Conservation (phyloP, 768 basidiomycete genomes). For the Termitomyces sp. region DNA sequence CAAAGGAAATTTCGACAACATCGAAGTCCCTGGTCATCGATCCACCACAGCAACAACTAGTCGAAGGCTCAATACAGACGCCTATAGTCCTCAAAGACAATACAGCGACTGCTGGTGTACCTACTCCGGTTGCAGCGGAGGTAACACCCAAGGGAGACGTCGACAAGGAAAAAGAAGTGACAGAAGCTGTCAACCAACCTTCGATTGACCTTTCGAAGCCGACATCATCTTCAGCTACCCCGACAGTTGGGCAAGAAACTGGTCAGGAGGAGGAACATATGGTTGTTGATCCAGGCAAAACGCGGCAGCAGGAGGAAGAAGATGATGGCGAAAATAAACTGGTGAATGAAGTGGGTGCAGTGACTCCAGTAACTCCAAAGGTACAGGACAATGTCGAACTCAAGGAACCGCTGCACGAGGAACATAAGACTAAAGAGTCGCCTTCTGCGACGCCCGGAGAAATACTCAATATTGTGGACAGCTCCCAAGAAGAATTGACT, state of each 20-base stretch:
- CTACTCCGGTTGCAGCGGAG: background rate
- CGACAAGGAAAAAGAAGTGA: background rate
- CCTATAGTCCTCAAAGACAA: background rate
- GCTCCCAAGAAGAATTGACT: background rate
- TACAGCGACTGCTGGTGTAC: background rate
- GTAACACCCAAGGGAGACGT: background rate
- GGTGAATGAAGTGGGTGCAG: constrained; percentile 6
- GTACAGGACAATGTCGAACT: background rate
- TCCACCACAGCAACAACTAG: background rate
- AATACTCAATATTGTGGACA: background rate
- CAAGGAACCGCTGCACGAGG: background rate
- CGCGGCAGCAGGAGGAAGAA: constrained; percentile 21
- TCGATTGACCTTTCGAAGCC: background rate
- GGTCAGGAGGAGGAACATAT: constrained; percentile 9
- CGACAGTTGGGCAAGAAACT: constrained; percentile 1
- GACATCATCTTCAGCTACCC: background rate
- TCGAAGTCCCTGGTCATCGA: background rate
- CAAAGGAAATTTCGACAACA: background rate
- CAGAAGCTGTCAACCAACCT: background rate
- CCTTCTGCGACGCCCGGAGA: background rate
- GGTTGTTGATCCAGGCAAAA: background rate
- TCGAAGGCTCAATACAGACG: background rate
- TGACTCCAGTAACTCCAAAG: background rate
- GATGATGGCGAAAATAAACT: constrained; percentile 14
- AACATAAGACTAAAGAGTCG: background rate